These are phyloP conservation scores for Craspedostauros australis DNA, from an alignment of 108 stramenopile genomes.

Conservation along the genomic window DNA sequence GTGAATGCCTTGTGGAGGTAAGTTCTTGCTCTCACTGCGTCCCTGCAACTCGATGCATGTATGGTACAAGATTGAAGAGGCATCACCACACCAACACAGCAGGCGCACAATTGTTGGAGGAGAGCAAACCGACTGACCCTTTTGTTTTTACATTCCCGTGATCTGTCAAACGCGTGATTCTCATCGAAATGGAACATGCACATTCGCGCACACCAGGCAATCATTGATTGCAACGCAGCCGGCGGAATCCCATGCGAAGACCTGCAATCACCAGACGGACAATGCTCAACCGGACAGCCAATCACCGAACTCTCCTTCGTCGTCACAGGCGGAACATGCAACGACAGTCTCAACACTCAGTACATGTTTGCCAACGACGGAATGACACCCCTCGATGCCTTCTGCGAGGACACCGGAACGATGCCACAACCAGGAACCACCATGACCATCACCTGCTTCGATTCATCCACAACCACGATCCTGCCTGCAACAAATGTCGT, in stretches of 20 bases:
- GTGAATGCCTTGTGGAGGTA: too few species aligned
- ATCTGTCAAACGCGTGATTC: neutral
- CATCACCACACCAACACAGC: too few species aligned
- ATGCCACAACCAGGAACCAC: neutral
- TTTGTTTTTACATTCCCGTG: neutral
- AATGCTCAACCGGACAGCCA: constrained; percentile 1
- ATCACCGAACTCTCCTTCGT: neutral
- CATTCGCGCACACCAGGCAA: neutral
- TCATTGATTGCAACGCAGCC: constrained; percentile 2
- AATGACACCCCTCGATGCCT: too few species aligned
- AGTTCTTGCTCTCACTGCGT: too few species aligned
- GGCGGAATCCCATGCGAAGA: constrained; percentile 6
- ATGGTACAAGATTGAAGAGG: too few species aligned
- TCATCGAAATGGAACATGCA: neutral
- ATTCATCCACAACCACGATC: neutral
- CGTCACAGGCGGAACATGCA: neutral
- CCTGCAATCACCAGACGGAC: neutral
- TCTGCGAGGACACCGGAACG: neutral
- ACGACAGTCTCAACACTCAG: neutral
- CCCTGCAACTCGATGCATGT: too few species aligned
- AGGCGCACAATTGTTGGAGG: too few species aligned
- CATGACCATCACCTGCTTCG: neutral
- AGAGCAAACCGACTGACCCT: neutral
- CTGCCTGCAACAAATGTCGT: neutral
- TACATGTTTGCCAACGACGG: constrained; percentile 6